Percentiles rank a stretch among this genome's conserved stretches.
phyloP scores from a whole-genome alignment of 768 basidiomycete species.

The Gloeophyllum trabeum region DNA sequence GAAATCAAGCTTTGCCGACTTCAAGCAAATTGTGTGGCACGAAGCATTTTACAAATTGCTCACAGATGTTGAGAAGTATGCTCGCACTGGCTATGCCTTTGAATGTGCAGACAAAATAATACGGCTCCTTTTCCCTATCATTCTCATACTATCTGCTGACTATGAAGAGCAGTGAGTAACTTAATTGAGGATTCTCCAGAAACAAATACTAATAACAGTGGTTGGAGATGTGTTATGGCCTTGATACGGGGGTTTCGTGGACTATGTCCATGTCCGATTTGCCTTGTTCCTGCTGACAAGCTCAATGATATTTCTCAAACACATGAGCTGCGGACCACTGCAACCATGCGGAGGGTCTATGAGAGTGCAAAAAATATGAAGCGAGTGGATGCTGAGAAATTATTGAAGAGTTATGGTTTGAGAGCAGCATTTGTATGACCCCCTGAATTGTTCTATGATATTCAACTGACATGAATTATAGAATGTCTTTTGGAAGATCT shows the following conservation, averaged over 20 bases:
- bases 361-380: conserved; percentile 4
- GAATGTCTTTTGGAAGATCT: conserved; percentile 30
- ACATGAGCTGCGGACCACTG: conserved; percentile 9
- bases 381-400: conserved; percentile 1
- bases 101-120: conserved; percentile 3
- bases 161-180: conserved; percentile 15
- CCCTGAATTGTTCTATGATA: too few species aligned
- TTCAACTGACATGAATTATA: too few species aligned
- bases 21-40: conserved; percentile 15
- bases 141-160: conserved; percentile 15
- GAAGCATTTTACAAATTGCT: conserved; percentile 9
- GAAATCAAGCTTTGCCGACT: conserved; percentile 8
- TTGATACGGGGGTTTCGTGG: conserved; percentile 19
- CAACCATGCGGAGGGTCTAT: conserved; percentile 9
- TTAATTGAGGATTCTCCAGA: too few species aligned
- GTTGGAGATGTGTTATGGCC: conserved; percentile 25
- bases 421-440: too few species aligned
- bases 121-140: conserved; percentile 10
- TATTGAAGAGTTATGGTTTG: conserved; percentile 13
- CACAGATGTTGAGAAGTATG: conserved; percentile 1
- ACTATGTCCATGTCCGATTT: conserved; percentile 25
- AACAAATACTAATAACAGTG: neutral
- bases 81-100: conserved; percentile 7
- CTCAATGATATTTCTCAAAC: conserved; percentile 12
- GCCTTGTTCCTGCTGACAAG: conserved; percentile 19